Conservation (phyloP, 345 rosid genomes). For the Abelmoschus esculentus region DNA sequence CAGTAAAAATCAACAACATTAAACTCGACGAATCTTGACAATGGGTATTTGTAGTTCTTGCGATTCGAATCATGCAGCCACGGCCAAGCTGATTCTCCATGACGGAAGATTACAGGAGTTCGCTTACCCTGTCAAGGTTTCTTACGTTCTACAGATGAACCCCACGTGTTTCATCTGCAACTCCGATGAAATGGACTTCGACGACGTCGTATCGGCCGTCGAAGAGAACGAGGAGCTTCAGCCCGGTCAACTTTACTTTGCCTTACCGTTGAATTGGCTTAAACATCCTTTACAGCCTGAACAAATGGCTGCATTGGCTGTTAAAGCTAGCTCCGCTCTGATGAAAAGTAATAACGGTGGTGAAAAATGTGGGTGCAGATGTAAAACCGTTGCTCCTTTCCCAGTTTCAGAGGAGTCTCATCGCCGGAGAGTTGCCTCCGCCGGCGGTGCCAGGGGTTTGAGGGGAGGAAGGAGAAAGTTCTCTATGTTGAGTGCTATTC, state of each 20-base stretch:
- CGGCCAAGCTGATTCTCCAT: slow-evolving; percentile 73
- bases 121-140: slow-evolving; percentile 66
- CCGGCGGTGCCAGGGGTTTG: slow-evolving; percentile 18
- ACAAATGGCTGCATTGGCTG: slow-evolving; percentile 98
- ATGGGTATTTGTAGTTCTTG: slow-evolving; percentile 93
- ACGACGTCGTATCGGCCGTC: slow-evolving; percentile 58
- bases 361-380: slow-evolving; percentile 25
- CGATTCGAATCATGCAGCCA: slow-evolving; percentile 55
- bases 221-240: slow-evolving; percentile 65
- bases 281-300: slow-evolving; percentile 58
- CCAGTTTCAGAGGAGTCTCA: slow-evolving; percentile 22
- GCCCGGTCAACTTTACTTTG: slow-evolving; percentile 83
- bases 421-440: slow-evolving; percentile 13
- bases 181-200: slow-evolving; percentile 95
- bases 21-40: not conserved
- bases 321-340: slow-evolving; percentile 90
- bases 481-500: slow-evolving; percentile 59
- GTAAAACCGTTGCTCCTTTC: slow-evolving; percentile 29
- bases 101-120: slow-evolving; percentile 86
- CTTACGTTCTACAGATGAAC: slow-evolving; percentile 48
- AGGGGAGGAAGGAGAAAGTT: slow-evolving; percentile 35
- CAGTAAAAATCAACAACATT: not conserved
- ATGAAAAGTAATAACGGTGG: slow-evolving; percentile 31
- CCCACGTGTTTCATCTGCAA: slow-evolving; percentile 71
- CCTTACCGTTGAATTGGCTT: slow-evolving; percentile 58